Conservation (phyloP, 2,329 filamentous ascomycete genomes). For the Thermomyces lanuginosus region DNA sequence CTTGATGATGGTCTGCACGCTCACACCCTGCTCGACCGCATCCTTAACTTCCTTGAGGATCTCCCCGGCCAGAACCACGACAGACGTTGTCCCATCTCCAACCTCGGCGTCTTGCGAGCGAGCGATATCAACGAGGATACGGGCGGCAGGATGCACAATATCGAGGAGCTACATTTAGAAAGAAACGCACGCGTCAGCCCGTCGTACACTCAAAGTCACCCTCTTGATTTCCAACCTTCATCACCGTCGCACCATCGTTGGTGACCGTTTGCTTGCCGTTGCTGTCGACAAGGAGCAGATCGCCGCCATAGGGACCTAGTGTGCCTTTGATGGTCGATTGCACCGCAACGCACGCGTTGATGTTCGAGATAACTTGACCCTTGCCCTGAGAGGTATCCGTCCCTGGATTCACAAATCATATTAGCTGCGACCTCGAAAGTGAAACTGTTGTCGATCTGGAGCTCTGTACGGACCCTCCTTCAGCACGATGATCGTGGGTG, state of each 20-base stretch:
- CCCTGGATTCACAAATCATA: conserved; percentile 37
- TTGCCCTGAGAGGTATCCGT: conserved; percentile 96
- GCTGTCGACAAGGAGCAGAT: conserved; percentile 85
- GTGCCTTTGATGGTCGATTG: conserved; percentile 93
- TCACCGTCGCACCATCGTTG: conserved; percentile 96
- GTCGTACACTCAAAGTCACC: conserved; percentile 4
- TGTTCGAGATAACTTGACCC: conserved; percentile 92
- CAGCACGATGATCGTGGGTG: conserved; percentile 93
- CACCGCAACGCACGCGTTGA: conserved; percentile 92
- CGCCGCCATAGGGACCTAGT: conserved; percentile 88
- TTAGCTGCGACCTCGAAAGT: conserved; percentile 3
- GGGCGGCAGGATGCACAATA: conserved; percentile 91
- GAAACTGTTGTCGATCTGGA: conserved; percentile 5
- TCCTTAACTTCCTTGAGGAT: conserved; percentile 95
- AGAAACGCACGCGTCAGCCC: conserved; percentile 5
- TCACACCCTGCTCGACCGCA: conserved; percentile 89
- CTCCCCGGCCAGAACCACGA: conserved; percentile 93
- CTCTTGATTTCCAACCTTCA: conserved; percentile 52
- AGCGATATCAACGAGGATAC: conserved; percentile 94
- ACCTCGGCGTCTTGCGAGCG: conserved; percentile 98
- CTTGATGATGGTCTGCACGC: conserved; percentile 95
- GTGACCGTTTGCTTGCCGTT: conserved; percentile 96
- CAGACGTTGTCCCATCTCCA: conserved; percentile 91
- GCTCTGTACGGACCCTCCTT: conserved; percentile 62
- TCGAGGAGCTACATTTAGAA: conserved; percentile 57